phyloP scores from a whole-genome alignment of 2,329 filamentous ascomycete genomes.

The Penicillium sp. region DNA sequence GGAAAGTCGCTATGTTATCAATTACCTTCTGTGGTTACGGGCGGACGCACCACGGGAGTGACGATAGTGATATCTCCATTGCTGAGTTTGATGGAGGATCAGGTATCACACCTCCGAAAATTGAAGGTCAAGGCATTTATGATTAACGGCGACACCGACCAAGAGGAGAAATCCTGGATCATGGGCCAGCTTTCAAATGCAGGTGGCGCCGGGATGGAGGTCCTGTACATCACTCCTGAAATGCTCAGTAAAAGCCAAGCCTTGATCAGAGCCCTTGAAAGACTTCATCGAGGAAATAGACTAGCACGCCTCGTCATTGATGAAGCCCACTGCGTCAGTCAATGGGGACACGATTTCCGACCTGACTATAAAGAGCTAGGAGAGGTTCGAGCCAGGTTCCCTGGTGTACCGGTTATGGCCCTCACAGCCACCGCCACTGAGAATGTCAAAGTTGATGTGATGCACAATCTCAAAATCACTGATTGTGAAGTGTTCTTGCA shows the following conservation, averaged over 20 bases:
- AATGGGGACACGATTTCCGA: conserved; percentile 98
- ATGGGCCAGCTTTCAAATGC: conserved; percentile 61
- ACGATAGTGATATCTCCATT: conserved; percentile 94
- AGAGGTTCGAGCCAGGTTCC: conserved; percentile 67
- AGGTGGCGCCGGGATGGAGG: conserved; percentile 73
- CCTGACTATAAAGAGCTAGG: conserved; percentile 91
- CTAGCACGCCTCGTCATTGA: conserved; percentile 93
- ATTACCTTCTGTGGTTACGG: conserved; percentile 77
- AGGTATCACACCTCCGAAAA: conserved; percentile 76
- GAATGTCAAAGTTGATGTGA: conserved; percentile 88
- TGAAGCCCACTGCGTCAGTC: conserved; percentile 98
- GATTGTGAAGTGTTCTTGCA: conserved; percentile 78
- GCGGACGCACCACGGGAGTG: conserved; percentile 76
- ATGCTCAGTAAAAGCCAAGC: conserved; percentile 81
- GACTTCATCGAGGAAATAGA: conserved; percentile 66
- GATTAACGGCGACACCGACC: conserved; percentile 73
- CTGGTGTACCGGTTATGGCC: conserved; percentile 84
- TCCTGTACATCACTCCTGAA: conserved; percentile 94
- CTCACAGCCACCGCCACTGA: conserved; percentile 92
- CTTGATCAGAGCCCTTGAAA: conserved; percentile 65
- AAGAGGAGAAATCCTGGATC: conserved; percentile 63
- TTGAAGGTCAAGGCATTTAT: conserved; percentile 75
- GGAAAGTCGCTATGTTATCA: conserved; percentile 98
- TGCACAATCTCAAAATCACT: conserved; percentile 82
- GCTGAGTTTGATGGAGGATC: conserved; percentile 95